Base-by-base conservation (phyloP, 805 yeast species). In the Komagataella pseudopastoris region DNA sequence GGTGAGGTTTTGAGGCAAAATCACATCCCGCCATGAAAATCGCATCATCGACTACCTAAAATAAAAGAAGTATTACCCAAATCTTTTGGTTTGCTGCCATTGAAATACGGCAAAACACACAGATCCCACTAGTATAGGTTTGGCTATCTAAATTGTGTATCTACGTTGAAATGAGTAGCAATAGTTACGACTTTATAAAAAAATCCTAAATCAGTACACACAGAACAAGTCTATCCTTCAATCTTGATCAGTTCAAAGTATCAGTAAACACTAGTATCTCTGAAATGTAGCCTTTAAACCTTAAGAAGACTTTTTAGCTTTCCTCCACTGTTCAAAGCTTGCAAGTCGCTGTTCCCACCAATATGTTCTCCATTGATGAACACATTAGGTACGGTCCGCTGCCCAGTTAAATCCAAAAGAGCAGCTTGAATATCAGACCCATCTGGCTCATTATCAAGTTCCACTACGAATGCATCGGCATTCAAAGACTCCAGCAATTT, bases 301-400 rank as follows among this genome's bases (percentile, higher is more conserved):
- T 50, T 18, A 48, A 51, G 48, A 54, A 54, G 39, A 10, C 16
- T 46, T 43, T 50, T 49, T 62, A 88, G 77, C 67, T 81, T 64
- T 59, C 85, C 93, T 48, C 67, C 60, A 22, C 80, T 73, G 58
- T 78, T 74, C 65, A 90, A 76, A 51, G 76, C 73, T 70, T 89
- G 95, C 56, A 91, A 72, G 59, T 88, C 96, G 45, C 90, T 83
- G 77, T 89, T 88, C 55, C 99, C 99, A 54, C 99, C 99, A 62
- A 91, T 80, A 73, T 89, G 96, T 70, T 90, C 77, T 55, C 96
- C 96, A 49, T 75, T 81, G 65, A 91, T 88, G 71, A 85, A 91
- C 59, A 91, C 77, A 66, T 85, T 89, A 56, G 99, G 99, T 55
- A 91, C 98, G 45, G 97, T 88, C 58, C 81, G 77, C 75, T 91